These are phyloP conservation scores for Capsella rubella DNA, from an alignment of 441 rosid species.

Conservation along the genomic window DNA sequence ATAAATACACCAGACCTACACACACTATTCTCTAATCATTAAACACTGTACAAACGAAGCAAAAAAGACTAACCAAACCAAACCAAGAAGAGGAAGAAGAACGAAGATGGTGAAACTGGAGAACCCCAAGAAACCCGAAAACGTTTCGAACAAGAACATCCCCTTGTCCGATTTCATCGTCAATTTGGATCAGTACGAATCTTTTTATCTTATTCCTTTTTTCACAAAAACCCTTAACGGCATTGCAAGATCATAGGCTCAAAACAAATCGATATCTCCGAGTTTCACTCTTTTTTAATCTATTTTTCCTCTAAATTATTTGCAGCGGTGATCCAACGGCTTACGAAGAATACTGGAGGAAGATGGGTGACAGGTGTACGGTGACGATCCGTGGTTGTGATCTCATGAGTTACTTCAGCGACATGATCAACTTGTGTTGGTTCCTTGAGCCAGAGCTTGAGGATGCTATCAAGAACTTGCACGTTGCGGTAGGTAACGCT, in stretches of 20 bases:
- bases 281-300: conserved; percentile 1
- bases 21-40: conserved; percentile 43
- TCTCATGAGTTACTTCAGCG: conserved; percentile 87
- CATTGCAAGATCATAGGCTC: conserved; percentile 41
- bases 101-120: conserved; percentile 44
- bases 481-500: conserved; percentile 73
- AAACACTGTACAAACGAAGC: conserved; percentile 27
- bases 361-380: conserved; percentile 63
- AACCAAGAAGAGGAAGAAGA: conserved; percentile 19
- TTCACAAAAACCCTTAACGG: conserved; percentile 19
- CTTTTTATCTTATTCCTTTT: not conserved
- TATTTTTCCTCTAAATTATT: not conserved
- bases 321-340: conserved; percentile 87
- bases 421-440: conserved; percentile 66
- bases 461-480: conserved; percentile 66
- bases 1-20: conserved; percentile 38
- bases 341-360: conserved; percentile 76
- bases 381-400: conserved; percentile 66
- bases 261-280: conserved; percentile 19
- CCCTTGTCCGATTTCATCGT: conserved; percentile 36
- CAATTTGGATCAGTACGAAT: conserved; percentile 44
- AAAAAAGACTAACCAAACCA: not conserved
- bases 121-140: conserved; percentile 16
- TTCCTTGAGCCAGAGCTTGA: conserved; percentile 68
- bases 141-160: conserved; percentile 25